These are phyloP conservation scores for Lactarius evosmus DNA, from an alignment of 768 basidiomycete species.

Conservation along the genomic window DNA sequence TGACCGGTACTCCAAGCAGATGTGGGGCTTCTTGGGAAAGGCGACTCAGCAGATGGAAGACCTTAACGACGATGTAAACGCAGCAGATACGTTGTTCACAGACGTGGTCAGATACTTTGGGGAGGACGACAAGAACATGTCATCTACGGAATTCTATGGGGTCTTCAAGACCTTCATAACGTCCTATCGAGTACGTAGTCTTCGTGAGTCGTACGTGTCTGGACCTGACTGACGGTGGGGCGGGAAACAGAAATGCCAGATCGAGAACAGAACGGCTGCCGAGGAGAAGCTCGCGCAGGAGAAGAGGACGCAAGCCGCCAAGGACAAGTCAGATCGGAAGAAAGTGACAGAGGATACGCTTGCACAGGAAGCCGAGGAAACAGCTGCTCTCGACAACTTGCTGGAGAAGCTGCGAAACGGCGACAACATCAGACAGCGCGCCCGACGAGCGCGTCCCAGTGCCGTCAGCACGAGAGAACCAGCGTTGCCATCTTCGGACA, in stretches of 20 bases:
- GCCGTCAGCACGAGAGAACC: slow-evolving; percentile 35
- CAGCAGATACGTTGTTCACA: slow-evolving; percentile 77
- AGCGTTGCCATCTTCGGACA: slow-evolving; percentile 36
- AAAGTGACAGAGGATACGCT: slow-evolving; percentile 43
- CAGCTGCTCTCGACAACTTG: slow-evolving; percentile 60
- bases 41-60: slow-evolving; percentile 76
- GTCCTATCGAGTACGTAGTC: slow-evolving; percentile 69
- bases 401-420: slow-evolving; percentile 72
- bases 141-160: slow-evolving; percentile 90
- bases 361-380: slow-evolving; percentile 50
- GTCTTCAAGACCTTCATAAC: slow-evolving; percentile 97
- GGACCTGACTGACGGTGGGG: slow-evolving; percentile 6
- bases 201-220: not conserved
- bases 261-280: slow-evolving; percentile 68
- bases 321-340: slow-evolving; percentile 57
- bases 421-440: slow-evolving; percentile 55
- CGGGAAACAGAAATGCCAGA: slow-evolving; percentile 74
- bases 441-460: slow-evolving; percentile 48
- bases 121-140: slow-evolving; percentile 84
- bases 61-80: slow-evolving; percentile 80
- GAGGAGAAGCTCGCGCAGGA: slow-evolving; percentile 68
- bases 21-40: slow-evolving; percentile 85
- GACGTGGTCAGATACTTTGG: slow-evolving; percentile 91
- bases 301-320: slow-evolving; percentile 63
- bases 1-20: slow-evolving; percentile 83